A percentile compares a stretch with the other conserved stretches of the same genome.
These are phyloP conservation scores for Stipa capillata DNA, from an alignment of 176 grass and related monocot species.

Conservation along the genomic window DNA sequence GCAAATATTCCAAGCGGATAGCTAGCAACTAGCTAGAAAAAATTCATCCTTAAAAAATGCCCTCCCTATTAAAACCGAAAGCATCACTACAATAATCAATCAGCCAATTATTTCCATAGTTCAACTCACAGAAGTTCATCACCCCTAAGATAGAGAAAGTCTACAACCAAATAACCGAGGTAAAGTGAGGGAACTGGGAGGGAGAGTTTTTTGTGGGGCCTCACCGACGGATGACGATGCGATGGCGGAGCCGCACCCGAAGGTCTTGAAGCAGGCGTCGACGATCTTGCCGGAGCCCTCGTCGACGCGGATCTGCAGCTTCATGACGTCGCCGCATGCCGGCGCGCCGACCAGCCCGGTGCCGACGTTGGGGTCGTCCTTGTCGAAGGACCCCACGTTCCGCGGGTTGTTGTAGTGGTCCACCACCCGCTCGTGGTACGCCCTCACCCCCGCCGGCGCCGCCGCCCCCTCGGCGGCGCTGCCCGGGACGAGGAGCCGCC, in stretches of 20 bases:
- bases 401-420: conserved; percentile 98
- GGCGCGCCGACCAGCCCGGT: conserved; percentile 94
- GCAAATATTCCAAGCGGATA: not conserved
- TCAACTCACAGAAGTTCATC: not conserved
- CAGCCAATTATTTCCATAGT: not conserved
- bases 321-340: conserved; percentile 98
- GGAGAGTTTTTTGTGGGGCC: not conserved
- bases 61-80: not conserved
- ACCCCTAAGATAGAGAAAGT: not conserved
- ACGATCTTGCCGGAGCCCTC: conserved; percentile 78
- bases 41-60: not conserved
- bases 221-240: conserved; percentile 92
- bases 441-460: conserved; percentile 18
- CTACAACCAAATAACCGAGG: not conserved
- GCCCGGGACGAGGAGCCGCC: conserved; percentile 9
- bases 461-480: not conserved
- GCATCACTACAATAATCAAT: not conserved
- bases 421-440: conserved; percentile 95
- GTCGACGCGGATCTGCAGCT: conserved; percentile 96
- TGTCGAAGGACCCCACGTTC: conserved; percentile 93
- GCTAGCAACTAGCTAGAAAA: not conserved
- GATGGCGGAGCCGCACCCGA: conserved; percentile 94
- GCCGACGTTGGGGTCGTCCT: conserved; percentile 82
- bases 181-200: not conserved
- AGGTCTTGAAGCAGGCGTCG: conserved; percentile 98